These are phyloP conservation scores for Oryza glaberrima DNA, from an alignment of 176 grass and related monocot genomes.

Conservation along the genomic window DNA sequence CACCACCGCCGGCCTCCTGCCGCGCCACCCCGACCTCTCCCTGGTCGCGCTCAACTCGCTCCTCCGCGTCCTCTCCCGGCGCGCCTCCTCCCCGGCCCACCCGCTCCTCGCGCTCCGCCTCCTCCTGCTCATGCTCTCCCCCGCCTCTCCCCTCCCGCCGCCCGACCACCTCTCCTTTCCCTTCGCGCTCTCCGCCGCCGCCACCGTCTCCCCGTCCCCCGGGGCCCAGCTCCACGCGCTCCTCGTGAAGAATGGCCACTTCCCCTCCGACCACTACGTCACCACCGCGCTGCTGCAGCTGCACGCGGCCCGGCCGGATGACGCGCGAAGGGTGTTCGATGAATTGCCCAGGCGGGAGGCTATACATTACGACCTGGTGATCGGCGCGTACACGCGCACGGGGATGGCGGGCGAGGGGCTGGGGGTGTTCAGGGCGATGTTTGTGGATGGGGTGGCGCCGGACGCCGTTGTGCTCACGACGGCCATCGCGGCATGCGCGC, in stretches of 20 bases:
- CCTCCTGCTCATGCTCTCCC: conserved; percentile 62
- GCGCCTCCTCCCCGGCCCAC: conserved; percentile 45
- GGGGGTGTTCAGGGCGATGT: conserved; percentile 57
- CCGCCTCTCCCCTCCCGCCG: conserved; percentile 45
- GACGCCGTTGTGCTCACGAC: conserved; percentile 78
- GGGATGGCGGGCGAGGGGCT: conserved; percentile 56
- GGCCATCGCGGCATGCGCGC: conserved; percentile 60
- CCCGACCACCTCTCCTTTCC: conserved; percentile 87
- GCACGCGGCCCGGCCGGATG: conserved; percentile 40
- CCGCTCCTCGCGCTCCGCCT: conserved; percentile 60
- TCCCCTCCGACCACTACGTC: conserved; percentile 75
- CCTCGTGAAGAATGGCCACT: conserved; percentile 63
- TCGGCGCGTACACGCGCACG: conserved; percentile 55
- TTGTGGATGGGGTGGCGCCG: conserved; percentile 47
- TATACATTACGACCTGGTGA: conserved; percentile 84
- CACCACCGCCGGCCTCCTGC: conserved; percentile 53
- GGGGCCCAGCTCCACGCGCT: conserved; percentile 67
- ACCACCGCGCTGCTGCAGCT: conserved; percentile 72
- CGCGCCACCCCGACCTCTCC: conserved; percentile 49
- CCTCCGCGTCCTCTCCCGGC: conserved; percentile 49
- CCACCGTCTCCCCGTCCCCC: conserved; percentile 16
- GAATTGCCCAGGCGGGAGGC: conserved; percentile 57
- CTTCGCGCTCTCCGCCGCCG: conserved; percentile 72
- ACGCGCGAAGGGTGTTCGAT: conserved; percentile 62
- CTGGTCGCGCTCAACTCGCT: conserved; percentile 67